These are phyloP conservation scores for Pseudotsuga menziesii DNA, from an alignment of 75 land plant genomes.

Conservation along the genomic window DNA sequence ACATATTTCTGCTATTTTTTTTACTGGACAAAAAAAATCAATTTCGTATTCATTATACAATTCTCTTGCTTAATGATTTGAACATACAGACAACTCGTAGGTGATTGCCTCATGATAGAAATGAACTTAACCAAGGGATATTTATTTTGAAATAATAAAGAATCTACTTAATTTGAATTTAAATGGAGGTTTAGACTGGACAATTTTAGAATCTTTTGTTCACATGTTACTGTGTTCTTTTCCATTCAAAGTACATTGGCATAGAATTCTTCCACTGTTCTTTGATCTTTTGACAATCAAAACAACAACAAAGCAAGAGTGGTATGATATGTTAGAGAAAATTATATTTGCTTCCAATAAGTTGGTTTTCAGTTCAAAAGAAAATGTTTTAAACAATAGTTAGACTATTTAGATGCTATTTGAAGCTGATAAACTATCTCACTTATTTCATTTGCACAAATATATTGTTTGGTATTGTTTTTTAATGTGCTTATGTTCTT, in stretches of 20 bases:
- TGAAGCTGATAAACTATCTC: not conserved
- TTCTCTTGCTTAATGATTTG: not conserved
- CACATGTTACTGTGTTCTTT: too few relatives aligned
- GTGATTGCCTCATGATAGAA: not conserved
- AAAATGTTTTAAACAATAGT: too few relatives aligned
- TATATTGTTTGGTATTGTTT: not conserved
- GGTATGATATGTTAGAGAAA: not conserved
- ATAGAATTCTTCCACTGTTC: not conserved
- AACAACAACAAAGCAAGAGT: not conserved
- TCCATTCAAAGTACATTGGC: not conserved
- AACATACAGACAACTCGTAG: not conserved
- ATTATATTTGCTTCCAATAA: not conserved
- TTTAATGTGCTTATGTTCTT: slow-evolving; percentile 1
- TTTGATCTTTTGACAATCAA: not conserved
- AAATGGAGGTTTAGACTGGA: too few relatives aligned
- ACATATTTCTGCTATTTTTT: not conserved
- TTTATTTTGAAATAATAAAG: too few relatives aligned
- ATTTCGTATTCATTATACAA: not conserved
- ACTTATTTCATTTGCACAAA: not conserved
- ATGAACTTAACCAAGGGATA: too few relatives aligned
- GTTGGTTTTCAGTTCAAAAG: too few relatives aligned
- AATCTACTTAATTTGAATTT: too few relatives aligned
- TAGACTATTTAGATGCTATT: not conserved
- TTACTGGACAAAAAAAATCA: too few relatives aligned
- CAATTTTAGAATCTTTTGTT: too few relatives aligned